phyloP scores from a whole-genome alignment of 805 yeast species.

The Yamadazyma paraphyllophila region DNA sequence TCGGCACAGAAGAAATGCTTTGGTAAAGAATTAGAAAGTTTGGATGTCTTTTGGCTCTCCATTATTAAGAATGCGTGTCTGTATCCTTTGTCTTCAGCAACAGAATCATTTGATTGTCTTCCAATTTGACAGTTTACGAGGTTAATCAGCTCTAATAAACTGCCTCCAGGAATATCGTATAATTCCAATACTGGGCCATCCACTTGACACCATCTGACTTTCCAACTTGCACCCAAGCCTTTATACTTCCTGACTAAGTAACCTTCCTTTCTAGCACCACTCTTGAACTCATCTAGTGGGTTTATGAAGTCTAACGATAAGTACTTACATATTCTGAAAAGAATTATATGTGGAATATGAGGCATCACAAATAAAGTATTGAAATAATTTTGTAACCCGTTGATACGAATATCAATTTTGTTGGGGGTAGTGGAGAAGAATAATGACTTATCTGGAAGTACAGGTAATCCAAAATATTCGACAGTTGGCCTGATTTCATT shows the following conservation, averaged over 20 bases:
- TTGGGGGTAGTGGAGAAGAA: conserved; percentile 60
- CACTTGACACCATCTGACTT: conserved; percentile 63
- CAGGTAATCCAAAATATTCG: conserved; percentile 55
- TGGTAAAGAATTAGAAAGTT: conserved; percentile 35
- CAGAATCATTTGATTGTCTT: conserved; percentile 42
- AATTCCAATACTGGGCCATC: conserved; percentile 58
- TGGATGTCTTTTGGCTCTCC: conserved; percentile 41
- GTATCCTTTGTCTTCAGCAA: conserved; percentile 48
- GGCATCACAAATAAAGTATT: conserved; percentile 55
- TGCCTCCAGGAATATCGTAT: conserved; percentile 57
- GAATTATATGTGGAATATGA: conserved; percentile 52
- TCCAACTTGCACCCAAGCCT: conserved; percentile 66
- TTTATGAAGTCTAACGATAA: conserved; percentile 66
- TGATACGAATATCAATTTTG: conserved; percentile 61
- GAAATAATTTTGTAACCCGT: conserved; percentile 58
- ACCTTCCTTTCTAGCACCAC: conserved; percentile 62
- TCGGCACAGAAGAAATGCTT: conserved; percentile 77
- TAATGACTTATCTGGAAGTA: conserved; percentile 60
- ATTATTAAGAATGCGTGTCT: conserved; percentile 60
- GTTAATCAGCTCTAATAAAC: conserved; percentile 49
- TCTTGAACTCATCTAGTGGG: conserved; percentile 51
- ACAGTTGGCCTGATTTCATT: conserved; percentile 51
- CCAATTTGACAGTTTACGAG: conserved; percentile 56
- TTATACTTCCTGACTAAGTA: conserved; percentile 61
- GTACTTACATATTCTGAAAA: conserved; percentile 57